Conservation (phyloP, 31 red algal species). For the Porphyra umbilicalis region DNA sequence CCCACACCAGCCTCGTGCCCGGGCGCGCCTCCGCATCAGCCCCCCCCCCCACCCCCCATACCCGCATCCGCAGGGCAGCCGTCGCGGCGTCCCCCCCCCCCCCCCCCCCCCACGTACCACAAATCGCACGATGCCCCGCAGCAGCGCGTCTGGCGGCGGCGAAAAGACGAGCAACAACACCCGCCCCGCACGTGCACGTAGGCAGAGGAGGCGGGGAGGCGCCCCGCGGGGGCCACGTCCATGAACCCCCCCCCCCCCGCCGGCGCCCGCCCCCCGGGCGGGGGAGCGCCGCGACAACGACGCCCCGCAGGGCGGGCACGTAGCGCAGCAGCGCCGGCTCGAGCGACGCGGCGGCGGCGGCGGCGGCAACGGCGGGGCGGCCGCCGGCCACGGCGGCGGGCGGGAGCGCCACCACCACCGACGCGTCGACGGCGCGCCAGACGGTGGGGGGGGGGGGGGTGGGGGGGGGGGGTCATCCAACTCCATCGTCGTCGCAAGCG, state of each 20-base stretch:
- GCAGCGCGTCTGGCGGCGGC: not conserved
- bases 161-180: not conserved
- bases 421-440: not conserved
- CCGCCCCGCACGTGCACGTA: not conserved
- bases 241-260: not conserved
- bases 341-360: not conserved
- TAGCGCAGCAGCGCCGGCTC: not conserved
- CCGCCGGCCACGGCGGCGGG: not conserved
- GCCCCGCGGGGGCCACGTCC: not conserved
- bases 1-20: no score
- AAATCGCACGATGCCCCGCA: not conserved
- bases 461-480: no score
- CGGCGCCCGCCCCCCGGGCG: not conserved
- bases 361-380: not conserved
- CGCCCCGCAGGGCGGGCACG: not conserved
- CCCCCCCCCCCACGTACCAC: not conserved
- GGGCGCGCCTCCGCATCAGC: no score
- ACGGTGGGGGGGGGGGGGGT: not conserved
- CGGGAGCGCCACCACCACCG: not conserved
- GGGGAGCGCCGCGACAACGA: not conserved
- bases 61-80: no score
- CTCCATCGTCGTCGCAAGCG: no score
- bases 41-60: no score
- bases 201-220: not conserved
- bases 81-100: not conserved